Conservation (phyloP, 192 early-diverging fungal genomes). For the Thamnidium elegans region DNA sequence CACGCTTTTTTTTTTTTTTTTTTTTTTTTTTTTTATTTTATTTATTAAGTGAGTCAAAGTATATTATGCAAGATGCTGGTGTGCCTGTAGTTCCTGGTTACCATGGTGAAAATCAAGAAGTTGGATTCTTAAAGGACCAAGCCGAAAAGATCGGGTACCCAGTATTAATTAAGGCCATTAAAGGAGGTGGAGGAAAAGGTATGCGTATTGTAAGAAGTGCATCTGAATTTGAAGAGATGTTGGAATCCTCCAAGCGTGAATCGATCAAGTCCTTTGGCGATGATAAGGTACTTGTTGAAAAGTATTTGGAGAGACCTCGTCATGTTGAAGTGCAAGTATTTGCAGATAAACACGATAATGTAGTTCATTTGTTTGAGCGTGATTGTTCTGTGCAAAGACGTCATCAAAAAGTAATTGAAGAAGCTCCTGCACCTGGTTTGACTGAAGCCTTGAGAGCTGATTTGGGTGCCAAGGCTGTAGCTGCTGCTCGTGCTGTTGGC, state of each 20-base stretch:
- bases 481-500: constrained; percentile 88
- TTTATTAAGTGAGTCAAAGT: constrained; percentile 89
- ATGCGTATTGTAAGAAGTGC: constrained; percentile 86
- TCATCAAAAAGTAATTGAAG: constrained; percentile 96
- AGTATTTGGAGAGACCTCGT: constrained; percentile 81
- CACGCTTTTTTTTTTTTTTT: too few species aligned
- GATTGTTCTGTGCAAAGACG: constrained; percentile 95
- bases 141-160: constrained; percentile 88
- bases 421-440: constrained; percentile 89
- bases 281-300: constrained; percentile 87
- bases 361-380: constrained; percentile 91
- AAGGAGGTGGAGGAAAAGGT: constrained; percentile 96
- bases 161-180: constrained; percentile 95
- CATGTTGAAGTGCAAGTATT: constrained; percentile 98
- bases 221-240: constrained; percentile 81
- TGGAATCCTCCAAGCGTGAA: constrained; percentile 82
- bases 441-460: constrained; percentile 63
- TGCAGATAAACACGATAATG: constrained; percentile 85
- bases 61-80: constrained; percentile 84
- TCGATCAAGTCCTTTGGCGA: constrained; percentile 90
- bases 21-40: background rate
- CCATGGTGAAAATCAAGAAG: constrained; percentile 85
- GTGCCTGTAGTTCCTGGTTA: constrained; percentile 94
- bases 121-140: constrained; percentile 65
- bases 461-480: constrained; percentile 87